A percentile compares a stretch with the other conserved stretches of the same genome.
Conservation (phyloP, 495 filamentous ascomycete species). For the Talaromyces liani region DNA sequence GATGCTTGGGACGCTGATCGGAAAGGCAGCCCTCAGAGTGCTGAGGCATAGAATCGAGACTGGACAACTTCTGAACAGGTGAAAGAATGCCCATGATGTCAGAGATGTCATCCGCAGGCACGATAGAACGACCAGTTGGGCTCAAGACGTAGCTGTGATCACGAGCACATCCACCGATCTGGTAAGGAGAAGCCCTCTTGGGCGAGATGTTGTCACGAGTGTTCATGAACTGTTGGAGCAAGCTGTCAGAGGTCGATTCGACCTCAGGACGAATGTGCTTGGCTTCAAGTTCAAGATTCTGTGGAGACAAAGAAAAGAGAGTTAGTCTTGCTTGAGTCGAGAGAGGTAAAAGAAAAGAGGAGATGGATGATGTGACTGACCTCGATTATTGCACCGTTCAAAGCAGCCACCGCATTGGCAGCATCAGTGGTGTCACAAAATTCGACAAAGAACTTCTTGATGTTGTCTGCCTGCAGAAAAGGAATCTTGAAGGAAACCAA, state of each 20-base stretch:
- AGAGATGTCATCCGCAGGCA: slow-evolving; percentile 23
- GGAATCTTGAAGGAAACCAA: slow-evolving; percentile 42
- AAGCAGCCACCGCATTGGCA: slow-evolving; percentile 24
- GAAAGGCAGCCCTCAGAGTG: slow-evolving; percentile 16
- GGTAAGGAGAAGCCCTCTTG: background rate
- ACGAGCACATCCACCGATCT: background rate
- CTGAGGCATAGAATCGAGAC: slow-evolving; percentile 12
- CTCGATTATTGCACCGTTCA: slow-evolving; percentile 39
- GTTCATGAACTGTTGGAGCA: slow-evolving; percentile 2
- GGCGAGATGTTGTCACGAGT: background rate
- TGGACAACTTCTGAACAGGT: slow-evolving; percentile 16
- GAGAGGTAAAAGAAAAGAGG: background rate
- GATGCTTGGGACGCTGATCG: slow-evolving; percentile 22
- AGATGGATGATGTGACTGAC: slow-evolving; percentile 26
- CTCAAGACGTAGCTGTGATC: slow-evolving; percentile 15
- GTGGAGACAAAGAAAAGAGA: background rate
- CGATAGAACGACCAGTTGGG: slow-evolving; percentile 31
- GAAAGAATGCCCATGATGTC: slow-evolving; percentile 26
- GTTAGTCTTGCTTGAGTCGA: background rate
- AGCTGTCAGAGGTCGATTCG: background rate
- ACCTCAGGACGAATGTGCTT: slow-evolving; percentile 6
- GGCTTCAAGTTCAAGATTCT: background rate
- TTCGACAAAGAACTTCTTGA: slow-evolving; percentile 36
- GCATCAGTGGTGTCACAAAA: slow-evolving; percentile 44
- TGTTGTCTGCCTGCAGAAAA: slow-evolving; percentile 22